A percentile compares a stretch with the other conserved stretches of the same genome.
Evolutionary conservation across 1,139 yeast species (phyloP).

Genomic region (Arxiozyma slooffiae): DNA sequence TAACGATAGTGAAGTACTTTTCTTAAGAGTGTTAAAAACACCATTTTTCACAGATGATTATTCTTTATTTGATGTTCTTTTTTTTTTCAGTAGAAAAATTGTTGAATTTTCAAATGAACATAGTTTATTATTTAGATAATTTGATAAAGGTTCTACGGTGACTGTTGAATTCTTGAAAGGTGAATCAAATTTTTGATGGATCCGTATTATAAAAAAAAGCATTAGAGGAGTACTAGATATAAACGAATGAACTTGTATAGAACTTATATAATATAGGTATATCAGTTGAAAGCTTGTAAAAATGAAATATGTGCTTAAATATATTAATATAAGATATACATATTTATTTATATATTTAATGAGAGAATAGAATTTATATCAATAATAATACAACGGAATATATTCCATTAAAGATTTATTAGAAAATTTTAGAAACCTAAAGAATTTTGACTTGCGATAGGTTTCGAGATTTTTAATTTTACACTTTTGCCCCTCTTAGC

Average conservation of each 20-base stretch:
- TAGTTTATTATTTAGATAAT: conserved; percentile 21
- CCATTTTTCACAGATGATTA: conserved; percentile 16
- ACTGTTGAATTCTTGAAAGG: conserved; percentile 14
- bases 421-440: not conserved
- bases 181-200: not conserved
- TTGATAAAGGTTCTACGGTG: conserved; percentile 12
- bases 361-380: no score
- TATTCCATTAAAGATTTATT: no score
- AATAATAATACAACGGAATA: not conserved
- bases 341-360: no score
- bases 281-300: not conserved
- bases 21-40: conserved; percentile 22
- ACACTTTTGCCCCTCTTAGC: conserved; percentile 9
- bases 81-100: conserved; percentile 17
- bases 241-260: no score
- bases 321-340: not conserved
- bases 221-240: not conserved
- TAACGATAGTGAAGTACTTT: conserved; percentile 14
- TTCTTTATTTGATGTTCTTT: conserved; percentile 12
- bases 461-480: conserved; percentile 34
- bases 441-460: conserved; percentile 28
- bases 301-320: not conserved
- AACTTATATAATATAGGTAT: no score
- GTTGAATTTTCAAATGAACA: conserved; percentile 23
- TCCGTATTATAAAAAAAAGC: not conserved